These are phyloP conservation scores for Leucaena leucocephala DNA, from an alignment of 306 rosid species.

Conservation along the genomic window DNA sequence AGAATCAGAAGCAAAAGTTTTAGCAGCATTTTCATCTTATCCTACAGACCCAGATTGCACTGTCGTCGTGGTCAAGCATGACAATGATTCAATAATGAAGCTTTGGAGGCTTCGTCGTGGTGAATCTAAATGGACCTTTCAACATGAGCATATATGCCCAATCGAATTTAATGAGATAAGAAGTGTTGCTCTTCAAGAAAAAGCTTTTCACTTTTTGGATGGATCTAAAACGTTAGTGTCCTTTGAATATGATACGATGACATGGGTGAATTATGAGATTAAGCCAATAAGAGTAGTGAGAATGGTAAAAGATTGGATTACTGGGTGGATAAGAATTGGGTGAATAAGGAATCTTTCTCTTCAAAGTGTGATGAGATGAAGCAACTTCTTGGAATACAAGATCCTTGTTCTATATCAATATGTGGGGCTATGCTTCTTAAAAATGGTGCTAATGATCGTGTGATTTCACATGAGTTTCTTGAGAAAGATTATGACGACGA, in stretches of 20 bases:
- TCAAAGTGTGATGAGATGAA: background rate
- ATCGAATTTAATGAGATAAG: background rate
- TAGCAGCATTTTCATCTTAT: background rate
- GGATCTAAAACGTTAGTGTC: background rate
- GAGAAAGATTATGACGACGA: background rate
- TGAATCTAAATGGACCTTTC: background rate
- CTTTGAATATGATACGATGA: background rate
- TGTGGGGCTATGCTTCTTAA: background rate
- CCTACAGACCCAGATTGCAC: background rate
- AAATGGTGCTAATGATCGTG: background rate
- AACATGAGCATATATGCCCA: background rate
- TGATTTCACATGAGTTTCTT: background rate
- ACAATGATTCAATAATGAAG: background rate
- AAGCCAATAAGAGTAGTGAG: too few species aligned
- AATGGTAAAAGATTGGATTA: background rate
- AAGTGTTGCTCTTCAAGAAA: background rate
- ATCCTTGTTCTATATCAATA: background rate
- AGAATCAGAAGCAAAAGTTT: background rate
- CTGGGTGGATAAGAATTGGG: background rate
- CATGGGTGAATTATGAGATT: background rate
- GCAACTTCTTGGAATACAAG: background rate
- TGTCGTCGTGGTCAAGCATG: background rate
- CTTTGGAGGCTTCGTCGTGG: background rate
- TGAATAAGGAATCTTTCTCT: background rate
- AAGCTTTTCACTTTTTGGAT: background rate